A percentile compares a stretch with the other conserved stretches of the same genome.
Conservation (phyloP, 1,284 basidiomycete genomes). For the Waitea zeae region DNA sequence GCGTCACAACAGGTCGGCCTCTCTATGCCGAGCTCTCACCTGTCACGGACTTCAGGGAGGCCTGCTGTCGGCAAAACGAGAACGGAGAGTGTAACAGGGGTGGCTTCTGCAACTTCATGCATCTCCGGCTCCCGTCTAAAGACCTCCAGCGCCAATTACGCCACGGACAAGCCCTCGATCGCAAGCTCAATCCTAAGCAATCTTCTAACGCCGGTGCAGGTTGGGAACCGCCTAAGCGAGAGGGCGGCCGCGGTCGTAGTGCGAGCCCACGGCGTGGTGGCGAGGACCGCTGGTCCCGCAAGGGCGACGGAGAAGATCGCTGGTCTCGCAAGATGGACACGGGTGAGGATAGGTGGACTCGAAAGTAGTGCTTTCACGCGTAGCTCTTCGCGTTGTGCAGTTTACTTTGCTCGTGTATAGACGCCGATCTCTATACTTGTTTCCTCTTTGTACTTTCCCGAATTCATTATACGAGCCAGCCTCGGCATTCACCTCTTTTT, state of each 20-base stretch:
- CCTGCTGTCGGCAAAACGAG: constrained; percentile 96
- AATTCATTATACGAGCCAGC: constrained; percentile 45
- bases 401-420: too few relatives aligned
- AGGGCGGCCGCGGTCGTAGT: too few relatives aligned
- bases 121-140: constrained; percentile 75
- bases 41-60: constrained; percentile 97
- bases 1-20: constrained; percentile 52
- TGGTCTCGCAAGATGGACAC: constrained; percentile 29
- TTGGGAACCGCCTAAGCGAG: constrained; percentile 60
- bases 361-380: too few relatives aligned
- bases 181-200: constrained; percentile 53
- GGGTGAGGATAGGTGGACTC: constrained; percentile 4
- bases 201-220: constrained; percentile 48
- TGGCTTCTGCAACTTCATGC: constrained; percentile 99
- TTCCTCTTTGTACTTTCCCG: too few relatives aligned
- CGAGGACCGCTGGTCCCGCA: constrained; percentile 50
- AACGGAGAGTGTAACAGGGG: constrained; percentile 93
- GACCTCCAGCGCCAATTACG: constrained; percentile 66
- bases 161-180: constrained; percentile 70
- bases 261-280: constrained; percentile 55
- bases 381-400: too few relatives aligned
- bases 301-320: constrained; percentile 7
- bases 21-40: constrained; percentile 98
- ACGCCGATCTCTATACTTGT: too few relatives aligned
- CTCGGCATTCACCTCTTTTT: constrained; percentile 29